These are phyloP conservation scores for Agroathelia rolfsii DNA, from an alignment of 1,284 basidiomycete genomes.

Conservation along the genomic window DNA sequence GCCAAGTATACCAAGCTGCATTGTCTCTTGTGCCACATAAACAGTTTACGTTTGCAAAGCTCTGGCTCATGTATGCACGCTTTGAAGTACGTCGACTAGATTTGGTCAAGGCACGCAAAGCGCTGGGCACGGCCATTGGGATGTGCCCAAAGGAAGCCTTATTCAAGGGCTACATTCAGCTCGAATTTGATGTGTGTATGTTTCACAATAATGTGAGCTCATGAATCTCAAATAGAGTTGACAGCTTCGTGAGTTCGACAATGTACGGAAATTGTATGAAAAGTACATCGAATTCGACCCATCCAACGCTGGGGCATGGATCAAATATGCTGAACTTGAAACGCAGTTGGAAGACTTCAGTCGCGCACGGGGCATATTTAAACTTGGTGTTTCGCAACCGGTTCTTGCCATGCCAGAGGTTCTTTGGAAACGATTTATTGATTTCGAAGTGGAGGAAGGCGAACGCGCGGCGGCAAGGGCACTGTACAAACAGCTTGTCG, in stretches of 20 bases:
- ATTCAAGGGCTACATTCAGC: slow-evolving; percentile 90
- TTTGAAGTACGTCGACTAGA: slow-evolving; percentile 89
- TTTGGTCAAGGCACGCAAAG: slow-evolving; percentile 78
- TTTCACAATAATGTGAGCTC: slow-evolving; percentile 2
- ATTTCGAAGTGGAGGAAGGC: slow-evolving; percentile 92
- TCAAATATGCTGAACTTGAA: slow-evolving; percentile 95
- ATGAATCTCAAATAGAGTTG: slow-evolving; percentile 9
- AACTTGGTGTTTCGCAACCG: slow-evolving; percentile 84
- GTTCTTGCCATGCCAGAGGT: slow-evolving; percentile 97
- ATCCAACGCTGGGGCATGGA: slow-evolving; percentile 89
- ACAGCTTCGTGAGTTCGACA: slow-evolving; percentile 91
- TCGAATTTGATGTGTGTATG: slow-evolving; percentile 72
- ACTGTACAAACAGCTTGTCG: slow-evolving; percentile 86
- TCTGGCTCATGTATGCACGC: slow-evolving; percentile 85
- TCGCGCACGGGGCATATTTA: slow-evolving; percentile 91
- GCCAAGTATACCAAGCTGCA: slow-evolving; percentile 91
- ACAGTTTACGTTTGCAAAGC: slow-evolving; percentile 93
- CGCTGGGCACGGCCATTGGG: slow-evolving; percentile 86
- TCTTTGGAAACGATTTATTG: slow-evolving; percentile 97
- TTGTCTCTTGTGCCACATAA: slow-evolving; percentile 89
- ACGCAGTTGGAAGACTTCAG: slow-evolving; percentile 84
- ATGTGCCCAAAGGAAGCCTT: slow-evolving; percentile 93
- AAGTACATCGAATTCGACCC: slow-evolving; percentile 93
- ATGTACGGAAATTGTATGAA: slow-evolving; percentile 86
- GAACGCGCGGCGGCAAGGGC: slow-evolving; percentile 78